A percentile compares a stretch with the other conserved stretches of the same genome.
Conservation (phyloP, 306 rosid genomes). For the Quercus wislizeni region DNA sequence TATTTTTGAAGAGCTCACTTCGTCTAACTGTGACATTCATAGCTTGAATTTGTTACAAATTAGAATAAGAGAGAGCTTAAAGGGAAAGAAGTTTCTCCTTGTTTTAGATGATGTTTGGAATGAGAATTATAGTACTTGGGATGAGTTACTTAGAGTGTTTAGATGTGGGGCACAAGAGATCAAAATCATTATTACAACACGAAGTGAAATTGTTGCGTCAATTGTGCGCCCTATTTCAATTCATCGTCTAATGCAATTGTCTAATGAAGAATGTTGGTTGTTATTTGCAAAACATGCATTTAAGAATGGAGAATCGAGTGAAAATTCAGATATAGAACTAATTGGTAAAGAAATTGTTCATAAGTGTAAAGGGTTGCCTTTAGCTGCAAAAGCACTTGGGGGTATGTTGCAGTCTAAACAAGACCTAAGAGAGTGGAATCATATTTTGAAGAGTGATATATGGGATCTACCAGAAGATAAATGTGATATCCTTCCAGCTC, state of each 20-base stretch:
- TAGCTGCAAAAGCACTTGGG: conserved; percentile 31
- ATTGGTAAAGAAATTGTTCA: conserved; percentile 9
- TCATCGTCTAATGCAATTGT: background rate
- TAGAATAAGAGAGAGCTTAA: background rate
- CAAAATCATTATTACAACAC: conserved; percentile 29
- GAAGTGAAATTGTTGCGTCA: conserved; percentile 6
- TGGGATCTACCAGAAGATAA: conserved; percentile 10
- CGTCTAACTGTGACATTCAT: background rate
- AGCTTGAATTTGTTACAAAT: background rate
- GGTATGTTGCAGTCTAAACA: conserved; percentile 12
- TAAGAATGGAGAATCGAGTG: background rate
- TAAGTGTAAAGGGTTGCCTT: conserved; percentile 29
- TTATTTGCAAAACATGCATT: conserved; percentile 19
- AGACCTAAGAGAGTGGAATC: background rate
- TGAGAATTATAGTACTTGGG: conserved; percentile 4
- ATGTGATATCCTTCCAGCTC: conserved; percentile 12
- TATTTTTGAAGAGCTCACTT: conserved; percentile 1
- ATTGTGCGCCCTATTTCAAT: background rate
- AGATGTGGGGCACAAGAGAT: conserved; percentile 14
- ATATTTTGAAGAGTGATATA: background rate
- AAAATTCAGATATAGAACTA: background rate
- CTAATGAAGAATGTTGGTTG: conserved; percentile 23
- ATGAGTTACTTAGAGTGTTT: background rate
- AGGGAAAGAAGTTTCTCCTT: conserved; percentile 9
- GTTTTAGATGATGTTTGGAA: conserved; percentile 36